These are phyloP conservation scores for Chrysoporthe austroafricana DNA, from an alignment of 2,329 filamentous ascomycete genomes.

Conservation along the genomic window DNA sequence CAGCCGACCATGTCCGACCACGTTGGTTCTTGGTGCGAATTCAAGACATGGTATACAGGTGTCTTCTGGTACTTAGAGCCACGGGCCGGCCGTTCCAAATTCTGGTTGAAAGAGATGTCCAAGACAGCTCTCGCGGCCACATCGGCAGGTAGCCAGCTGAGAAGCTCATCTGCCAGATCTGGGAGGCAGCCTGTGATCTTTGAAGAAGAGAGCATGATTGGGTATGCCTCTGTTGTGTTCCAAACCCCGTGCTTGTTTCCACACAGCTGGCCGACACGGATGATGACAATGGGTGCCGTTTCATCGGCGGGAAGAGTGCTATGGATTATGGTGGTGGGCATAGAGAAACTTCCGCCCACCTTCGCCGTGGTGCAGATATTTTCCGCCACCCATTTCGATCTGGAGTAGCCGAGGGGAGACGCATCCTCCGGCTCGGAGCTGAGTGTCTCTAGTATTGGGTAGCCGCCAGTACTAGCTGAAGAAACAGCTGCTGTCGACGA, in stretches of 20 bases:
- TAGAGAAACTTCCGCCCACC: slow-evolving; percentile 22
- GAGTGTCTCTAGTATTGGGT: slow-evolving; percentile 45
- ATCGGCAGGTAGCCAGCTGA: slow-evolving; percentile 53
- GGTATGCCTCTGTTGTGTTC: slow-evolving; percentile 54
- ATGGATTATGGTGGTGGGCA: slow-evolving; percentile 21
- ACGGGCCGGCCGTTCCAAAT: slow-evolving; percentile 31
- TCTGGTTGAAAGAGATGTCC: slow-evolving; percentile 37
- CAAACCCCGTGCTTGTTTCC: slow-evolving; percentile 47
- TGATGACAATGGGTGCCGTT: slow-evolving; percentile 41
- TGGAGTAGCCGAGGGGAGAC: slow-evolving; percentile 56
- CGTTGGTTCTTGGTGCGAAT: slow-evolving; percentile 45
- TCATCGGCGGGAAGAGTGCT: slow-evolving; percentile 27
- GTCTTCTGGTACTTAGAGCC: slow-evolving; percentile 28
- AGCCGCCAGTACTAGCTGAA: slow-evolving; percentile 8
- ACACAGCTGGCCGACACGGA: slow-evolving; percentile 52
- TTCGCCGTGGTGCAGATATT: slow-evolving; percentile 50
- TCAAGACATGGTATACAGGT: slow-evolving; percentile 53
- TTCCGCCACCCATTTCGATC: slow-evolving; percentile 63
- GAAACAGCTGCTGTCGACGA: slow-evolving; percentile 33
- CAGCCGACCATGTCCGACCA: slow-evolving; percentile 53
- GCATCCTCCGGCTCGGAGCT: slow-evolving; percentile 47
- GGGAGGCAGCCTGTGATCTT: slow-evolving; percentile 45
- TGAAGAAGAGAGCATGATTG: slow-evolving; percentile 49
- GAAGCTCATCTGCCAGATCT: slow-evolving; percentile 39
- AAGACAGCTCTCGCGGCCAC: slow-evolving; percentile 47